Base-by-base conservation (phyloP, 31 red algal genomes). In the Asparagopsis taxiformis region DNA sequence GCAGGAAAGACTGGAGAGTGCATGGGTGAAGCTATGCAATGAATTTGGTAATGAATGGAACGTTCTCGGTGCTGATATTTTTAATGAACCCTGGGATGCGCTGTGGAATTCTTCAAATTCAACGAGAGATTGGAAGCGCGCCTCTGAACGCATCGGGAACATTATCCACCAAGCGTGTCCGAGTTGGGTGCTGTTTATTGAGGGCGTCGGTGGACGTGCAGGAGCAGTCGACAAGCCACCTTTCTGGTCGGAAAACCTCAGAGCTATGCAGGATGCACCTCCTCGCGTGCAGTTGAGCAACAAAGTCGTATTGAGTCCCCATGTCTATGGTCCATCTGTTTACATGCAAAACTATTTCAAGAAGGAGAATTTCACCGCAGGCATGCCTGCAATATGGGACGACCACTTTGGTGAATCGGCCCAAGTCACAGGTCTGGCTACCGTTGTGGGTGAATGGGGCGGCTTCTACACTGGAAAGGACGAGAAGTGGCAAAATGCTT, bases 261-360 rank as follows among this genome's bases (percentile, higher is more conserved):
- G 49, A 2, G 52, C 20, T 17, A 80, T 75, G 61, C 61, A 70
- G 13, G 25, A 48, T 5, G 46, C 60, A n/a, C 68, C 77, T 2
- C 76, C 77, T 11, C 37, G 49, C 31, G 37, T 81, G 3, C 20
- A 53, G 2, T 31, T 76, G 17, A 50, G 55, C 52, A 49, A 55
- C 49, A 80, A 82, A 59, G 76, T 91, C 30, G 76, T 74, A 41
- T 70, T 82, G n/a, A 82, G 76, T 11, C 87, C 87, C 13, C 87
- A 91, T 55, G 87, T 91, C 28, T 87, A 87, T 41, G 87, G 87
- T 13, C 87, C 87, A 23, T 74, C 74, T n/a, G 87, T 91, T 21
- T n/a, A 32, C 36, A 38, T 54, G 70, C 68, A 76, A 39, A 36
- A 65, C 24, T 91, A 91, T 53, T 91, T 91, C 46, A 37, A 59